Conservation (phyloP, 1,139 yeast species). For the Eremothecium sinecaudum region DNA sequence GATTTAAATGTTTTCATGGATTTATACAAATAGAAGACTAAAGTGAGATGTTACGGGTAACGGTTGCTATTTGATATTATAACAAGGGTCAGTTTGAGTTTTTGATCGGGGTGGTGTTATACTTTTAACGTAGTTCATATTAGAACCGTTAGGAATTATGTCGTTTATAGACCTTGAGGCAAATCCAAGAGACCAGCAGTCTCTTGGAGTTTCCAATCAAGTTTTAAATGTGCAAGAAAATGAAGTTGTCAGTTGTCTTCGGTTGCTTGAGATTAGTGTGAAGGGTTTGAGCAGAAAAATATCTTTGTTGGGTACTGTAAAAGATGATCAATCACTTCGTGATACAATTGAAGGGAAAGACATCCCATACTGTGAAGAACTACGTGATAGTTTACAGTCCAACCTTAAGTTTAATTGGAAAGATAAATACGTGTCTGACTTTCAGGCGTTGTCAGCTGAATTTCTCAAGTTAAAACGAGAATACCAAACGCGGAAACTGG, state of each 20-base stretch:
- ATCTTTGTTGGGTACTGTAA: slow-evolving; percentile 44
- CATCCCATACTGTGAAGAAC: slow-evolving; percentile 18
- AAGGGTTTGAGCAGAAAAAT: slow-evolving; percentile 42
- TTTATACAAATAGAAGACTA: too few relatives aligned
- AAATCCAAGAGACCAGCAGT: slow-evolving; percentile 27
- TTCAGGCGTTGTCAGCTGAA: slow-evolving; percentile 34
- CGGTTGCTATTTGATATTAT: too few relatives aligned
- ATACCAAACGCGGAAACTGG: slow-evolving; percentile 33
- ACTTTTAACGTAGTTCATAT: too few relatives aligned
- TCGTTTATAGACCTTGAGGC: slow-evolving; percentile 60
- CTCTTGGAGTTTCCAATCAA: not conserved
- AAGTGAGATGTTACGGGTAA: too few relatives aligned
- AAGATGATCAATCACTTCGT: slow-evolving; percentile 42
- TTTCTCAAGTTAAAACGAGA: slow-evolving; percentile 34
- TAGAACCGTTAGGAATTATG: too few relatives aligned
- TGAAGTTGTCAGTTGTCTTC: slow-evolving; percentile 1
- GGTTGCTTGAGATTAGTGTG: slow-evolving; percentile 28
- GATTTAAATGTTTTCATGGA: too few relatives aligned
- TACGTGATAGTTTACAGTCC: slow-evolving; percentile 22
- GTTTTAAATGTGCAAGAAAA: slow-evolving; percentile 1
- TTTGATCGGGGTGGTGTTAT: too few relatives aligned
- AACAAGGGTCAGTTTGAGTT: too few relatives aligned
- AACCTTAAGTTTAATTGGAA: slow-evolving; percentile 31
- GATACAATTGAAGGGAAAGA: slow-evolving; percentile 32
- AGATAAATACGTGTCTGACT: slow-evolving; percentile 37